Evolutionary conservation across 73 alveolate species (phyloP), one percentile per base, ranked within the genome.

Genomic region (Paramecium biaurelia): DNA sequence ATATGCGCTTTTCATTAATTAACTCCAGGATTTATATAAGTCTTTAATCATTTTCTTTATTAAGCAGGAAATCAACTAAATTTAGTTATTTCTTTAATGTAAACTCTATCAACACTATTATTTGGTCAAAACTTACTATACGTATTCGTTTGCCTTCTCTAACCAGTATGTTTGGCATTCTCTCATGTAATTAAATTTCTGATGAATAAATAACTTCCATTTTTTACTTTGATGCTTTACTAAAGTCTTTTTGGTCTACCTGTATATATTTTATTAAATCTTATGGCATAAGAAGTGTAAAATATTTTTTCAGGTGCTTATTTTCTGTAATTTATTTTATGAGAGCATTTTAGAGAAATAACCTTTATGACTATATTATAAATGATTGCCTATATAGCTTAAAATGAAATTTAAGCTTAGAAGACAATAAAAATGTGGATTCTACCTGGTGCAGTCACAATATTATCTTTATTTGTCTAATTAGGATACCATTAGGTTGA

Each of bases 1-100:
- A 72, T 72, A 18, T 72, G 86, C 35, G 86, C 86, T 34, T 72
- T 72, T 35, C 86, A 72, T 72, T 7, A 72, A 37, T 72, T 72
- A 37, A 72, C 86, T 35, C 59, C 86, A 72, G 86, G 86, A 10
- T 72, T 35, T 72, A 72, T 72, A 14, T 72, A 35, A 10, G 53
- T 72, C 20, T 35, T 72, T 35, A 72, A 32, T 5, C 86, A 72
- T 72, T 72, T 72, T 35, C 63, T 72, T 12, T 35, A 35, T 37
- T 72, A 72, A 72, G 35, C 53, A 35, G 86, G 86, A 72, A 72
- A 72, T 20, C 8, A 35, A 72, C 12, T 72, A 34, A 30, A 20
- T 15, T 11, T 72, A 14, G 86, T 32, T 6, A 72, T 72, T 72
- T 72, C 86, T 5, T 37, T 72, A 18, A 35, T 72, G 58, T 26